Evolutionary conservation across 352 stramenopile species (phyloP).

Genomic region (Blastocystis sp.): DNA sequence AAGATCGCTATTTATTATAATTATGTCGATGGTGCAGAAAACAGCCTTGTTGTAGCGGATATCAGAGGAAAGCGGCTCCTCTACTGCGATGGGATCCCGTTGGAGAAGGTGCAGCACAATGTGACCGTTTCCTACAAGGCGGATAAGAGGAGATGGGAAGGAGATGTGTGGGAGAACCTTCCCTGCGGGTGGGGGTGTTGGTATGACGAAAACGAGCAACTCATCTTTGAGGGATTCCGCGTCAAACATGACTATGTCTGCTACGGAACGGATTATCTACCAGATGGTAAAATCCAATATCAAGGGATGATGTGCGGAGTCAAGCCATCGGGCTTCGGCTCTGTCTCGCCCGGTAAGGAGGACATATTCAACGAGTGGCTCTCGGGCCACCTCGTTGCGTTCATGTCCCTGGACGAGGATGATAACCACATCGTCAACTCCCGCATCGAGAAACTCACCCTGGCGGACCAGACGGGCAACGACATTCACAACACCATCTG

Average conservation of each 20-base stretch:
- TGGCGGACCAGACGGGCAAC: neutral
- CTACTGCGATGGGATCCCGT: neutral
- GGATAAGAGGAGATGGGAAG: neutral
- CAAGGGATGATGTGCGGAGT: neutral
- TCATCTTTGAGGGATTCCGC: neutral
- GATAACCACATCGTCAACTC: no score
- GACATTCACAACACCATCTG: neutral
- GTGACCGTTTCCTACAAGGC: neutral
- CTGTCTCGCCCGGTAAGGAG: neutral
- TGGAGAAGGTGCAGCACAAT: no score
- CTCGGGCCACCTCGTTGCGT: no score
- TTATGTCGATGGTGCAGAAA: neutral
- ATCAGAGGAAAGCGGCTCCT: neutral
- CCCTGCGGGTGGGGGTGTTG: neutral
- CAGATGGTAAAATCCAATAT: neutral
- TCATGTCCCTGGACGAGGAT: no score
- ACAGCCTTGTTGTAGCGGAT: neutral
- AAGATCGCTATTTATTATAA: neutral
- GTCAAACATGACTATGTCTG: neutral
- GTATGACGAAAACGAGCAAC: neutral
- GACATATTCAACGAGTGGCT: no score
- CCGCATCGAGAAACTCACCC: no score
- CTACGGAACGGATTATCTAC: neutral
- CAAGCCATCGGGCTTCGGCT: neutral
- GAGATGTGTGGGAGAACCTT: neutral